A percentile compares a stretch with the other conserved stretches of the same genome.
Evolutionary conservation across 2,329 filamentous ascomycete genomes (phyloP).

Genomic region (Phyllosticta capitalensis): DNA sequence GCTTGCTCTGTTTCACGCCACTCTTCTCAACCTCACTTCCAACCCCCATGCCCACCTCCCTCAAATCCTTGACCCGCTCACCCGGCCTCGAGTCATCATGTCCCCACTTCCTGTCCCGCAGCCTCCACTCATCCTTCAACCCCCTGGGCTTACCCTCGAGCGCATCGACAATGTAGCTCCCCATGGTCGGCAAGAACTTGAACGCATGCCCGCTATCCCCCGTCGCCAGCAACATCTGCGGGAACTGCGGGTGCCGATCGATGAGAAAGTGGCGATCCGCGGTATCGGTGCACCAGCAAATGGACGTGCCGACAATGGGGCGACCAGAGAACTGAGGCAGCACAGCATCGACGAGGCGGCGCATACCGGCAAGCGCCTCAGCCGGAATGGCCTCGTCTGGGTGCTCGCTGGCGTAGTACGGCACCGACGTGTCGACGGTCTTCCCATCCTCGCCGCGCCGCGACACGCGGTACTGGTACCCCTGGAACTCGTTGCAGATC

Average conservation of each 20-base stretch:
- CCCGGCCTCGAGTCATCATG: conserved; percentile 13
- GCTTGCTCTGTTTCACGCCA: neutral
- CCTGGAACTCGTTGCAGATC: conserved; percentile 10
- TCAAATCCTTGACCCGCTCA: conserved; percentile 13
- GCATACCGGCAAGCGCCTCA: conserved; percentile 20
- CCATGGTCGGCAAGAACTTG: conserved; percentile 24
- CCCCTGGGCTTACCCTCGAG: conserved; percentile 15
- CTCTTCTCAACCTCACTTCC: neutral
- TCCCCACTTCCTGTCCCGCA: conserved; percentile 6
- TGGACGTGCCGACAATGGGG: conserved; percentile 15
- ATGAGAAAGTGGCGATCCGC: conserved; percentile 22
- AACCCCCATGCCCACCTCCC: conserved; percentile 12
- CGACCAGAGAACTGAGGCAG: conserved; percentile 34
- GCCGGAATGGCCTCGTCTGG: conserved; percentile 17
- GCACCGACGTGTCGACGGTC: conserved; percentile 2
- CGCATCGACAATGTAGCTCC: conserved; percentile 20
- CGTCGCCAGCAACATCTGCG: conserved; percentile 19
- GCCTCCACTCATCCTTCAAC: conserved; percentile 6
- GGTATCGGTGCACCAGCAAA: conserved; percentile 15
- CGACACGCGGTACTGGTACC: conserved; percentile 3
- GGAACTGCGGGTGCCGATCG: conserved; percentile 15
- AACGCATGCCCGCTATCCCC: conserved; percentile 24
- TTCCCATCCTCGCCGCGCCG: neutral
- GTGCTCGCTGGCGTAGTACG: conserved; percentile 11
- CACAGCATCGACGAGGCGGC: conserved; percentile 30